Evolutionary conservation across 257 asterid species (phyloP), one percentile per base, ranked within the genome.

Genomic region (Ilex asprella): DNA sequence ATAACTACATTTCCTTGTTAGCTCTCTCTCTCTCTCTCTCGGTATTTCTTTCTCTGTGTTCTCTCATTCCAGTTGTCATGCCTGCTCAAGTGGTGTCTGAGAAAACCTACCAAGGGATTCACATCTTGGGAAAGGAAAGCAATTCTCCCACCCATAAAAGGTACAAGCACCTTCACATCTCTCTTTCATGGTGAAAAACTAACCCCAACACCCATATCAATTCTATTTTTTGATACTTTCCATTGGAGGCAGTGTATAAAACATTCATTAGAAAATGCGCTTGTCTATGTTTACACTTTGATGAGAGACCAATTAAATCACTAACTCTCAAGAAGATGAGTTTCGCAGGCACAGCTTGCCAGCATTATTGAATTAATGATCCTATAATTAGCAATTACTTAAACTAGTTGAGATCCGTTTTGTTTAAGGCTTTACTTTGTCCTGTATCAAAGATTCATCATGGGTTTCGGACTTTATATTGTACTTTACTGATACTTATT

Each of bases 81-180:
- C 73, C 82, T 7, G 86, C 82, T 16, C 86, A 84, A 72, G 60
- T 73, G 2, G 64, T 75, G 43, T 70, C 82, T 7, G 89, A 82
- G 41, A 73, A 62, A 12, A 39, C 41, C 16, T 70, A 78, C 21
- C 49, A 74, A 14, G 73, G 64, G 4, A 44, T 67, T 63, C 75
- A 83, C 10, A 54, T 75, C 58, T 59, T 47, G 0, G 79, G 69
- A 29, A 81, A 58, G 67, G 89, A 78, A 54, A 58, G 32, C 61
- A 1, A 55, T 47, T 12, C 78, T 56, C 55, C 73, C 47, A 16
- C 21, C 66, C 53, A 47, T 16, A 76, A 43, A 67, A 84, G 95
- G 95, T 84, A 75, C 67, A 3, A 6, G 0, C 54, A 6, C 3
- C 14, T 49, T 12, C 54, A 15, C 16, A 3, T 49, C 14, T 49